These are phyloP conservation scores for Yamadazyma sp. DNA, from an alignment of 805 yeast genomes.

Conservation along the genomic window DNA sequence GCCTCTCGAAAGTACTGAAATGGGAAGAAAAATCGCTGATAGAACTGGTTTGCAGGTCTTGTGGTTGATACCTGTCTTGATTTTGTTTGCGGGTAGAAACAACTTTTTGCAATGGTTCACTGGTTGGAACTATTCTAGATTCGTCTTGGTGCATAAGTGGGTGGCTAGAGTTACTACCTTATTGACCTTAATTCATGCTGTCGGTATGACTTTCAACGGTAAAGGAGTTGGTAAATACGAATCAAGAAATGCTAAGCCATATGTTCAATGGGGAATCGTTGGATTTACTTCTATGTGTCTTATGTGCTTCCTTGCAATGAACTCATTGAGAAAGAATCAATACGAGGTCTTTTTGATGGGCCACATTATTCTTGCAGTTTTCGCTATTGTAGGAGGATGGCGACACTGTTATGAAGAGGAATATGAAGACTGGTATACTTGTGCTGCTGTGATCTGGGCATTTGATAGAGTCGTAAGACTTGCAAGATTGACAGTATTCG, in stretches of 20 bases:
- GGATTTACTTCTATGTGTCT: conserved; percentile 22
- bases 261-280: conserved; percentile 37
- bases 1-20: conserved; percentile 25
- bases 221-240: conserved; percentile 28
- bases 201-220: conserved; percentile 54
- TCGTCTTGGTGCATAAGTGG: conserved; percentile 68
- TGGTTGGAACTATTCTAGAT: conserved; percentile 62
- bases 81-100: conserved; percentile 71
- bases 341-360: conserved; percentile 40
- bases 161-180: conserved; percentile 51
- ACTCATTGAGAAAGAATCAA: conserved; percentile 67
- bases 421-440: conserved; percentile 24
- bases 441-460: conserved; percentile 37
- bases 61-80: conserved; percentile 55
- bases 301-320: conserved; percentile 28
- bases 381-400: conserved; percentile 58
- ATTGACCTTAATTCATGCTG: conserved; percentile 55
- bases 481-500: conserved; percentile 30
- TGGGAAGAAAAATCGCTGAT: conserved; percentile 49
- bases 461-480: conserved; percentile 36
- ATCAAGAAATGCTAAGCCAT: conserved; percentile 27
- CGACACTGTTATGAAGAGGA: conserved; percentile 44
- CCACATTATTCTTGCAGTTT: conserved; percentile 28
- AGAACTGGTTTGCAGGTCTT: conserved; percentile 52
- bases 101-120: conserved; percentile 62